Base-by-base conservation (phyloP, 2,329 filamentous ascomycete species). In the Alternaria arborescens region DNA sequence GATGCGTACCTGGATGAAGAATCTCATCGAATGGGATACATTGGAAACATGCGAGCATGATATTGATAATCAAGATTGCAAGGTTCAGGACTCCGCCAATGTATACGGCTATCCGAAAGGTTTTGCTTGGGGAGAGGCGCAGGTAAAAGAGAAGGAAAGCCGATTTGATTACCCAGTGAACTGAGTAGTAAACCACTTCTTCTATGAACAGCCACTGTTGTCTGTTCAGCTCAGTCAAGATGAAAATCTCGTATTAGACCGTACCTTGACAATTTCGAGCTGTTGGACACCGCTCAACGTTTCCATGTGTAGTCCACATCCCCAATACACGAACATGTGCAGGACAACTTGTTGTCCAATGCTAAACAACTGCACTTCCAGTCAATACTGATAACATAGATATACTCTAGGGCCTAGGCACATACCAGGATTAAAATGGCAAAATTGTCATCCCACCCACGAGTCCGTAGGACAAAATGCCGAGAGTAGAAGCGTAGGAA, bases 91-190 rank as follows among this genome's bases (percentile, higher is more conserved):
- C 69, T 28, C 77, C 71, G 7, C 69, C 69, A 20, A 62, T 20
- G 46, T 62, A 74, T 1, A 78, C 69, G 1, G 67, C 38, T 2
- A 30, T 46, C 4, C 70, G 67, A 47, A 77, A 78, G 10, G 36
- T 52, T 20, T 50, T 63, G 7, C 66, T 64, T 1, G 64, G 65
- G 2, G 74, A 72, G 5, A 76, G 60, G 2, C 75, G 71, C 7
- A 78, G 65, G 55, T 77, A 79, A 61, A 79, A 79, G 43, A 75
- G 63, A 0, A 79, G 67, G 54, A 78, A 79, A 26, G 71, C 69
- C 41, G 65, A 70, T 62, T 78, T 78, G 59, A 78, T 71, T 12
- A 65, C 55, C 52, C 67, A 78, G 41, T 79, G 75, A 18, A 74
- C 69, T 26, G 64, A 67, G 41, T 74, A 66, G 46, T 77, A 77